Base-by-base conservation (phyloP, 345 rosid species). In the Gynandropsis gynandra region DNA sequence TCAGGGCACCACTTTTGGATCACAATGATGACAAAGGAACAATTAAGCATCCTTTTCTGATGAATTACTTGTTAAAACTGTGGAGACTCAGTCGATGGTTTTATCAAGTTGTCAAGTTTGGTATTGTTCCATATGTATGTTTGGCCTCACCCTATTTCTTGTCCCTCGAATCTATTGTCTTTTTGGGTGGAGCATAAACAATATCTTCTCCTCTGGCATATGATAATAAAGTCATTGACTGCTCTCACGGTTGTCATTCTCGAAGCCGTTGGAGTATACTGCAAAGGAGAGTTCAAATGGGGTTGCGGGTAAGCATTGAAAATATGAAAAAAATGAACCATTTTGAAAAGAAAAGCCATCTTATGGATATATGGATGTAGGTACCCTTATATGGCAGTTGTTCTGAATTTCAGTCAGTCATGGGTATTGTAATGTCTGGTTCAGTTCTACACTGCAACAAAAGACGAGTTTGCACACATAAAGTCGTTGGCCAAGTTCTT, bases 111-210 rank as follows among this genome's bases (percentile, higher is more conserved):
- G 77, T 88, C 67, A 93, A 93, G 80, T 70, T 88, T 52, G 99
- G 99, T 44, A 93, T 93, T 70, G 95, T 93, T 64, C 99, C 85
- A 81, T 93, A 93, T 68, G 99, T 88, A 85, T 58, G 99, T 83
- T 47, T 70, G 56, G 9, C 16, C 11, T 8, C 56, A 35, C 47
- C 49, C 56, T 64, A 40, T 34, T 53, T 46, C 20, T 37, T 16
- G 33, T 58, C 17, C 38, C 20, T 41, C 35, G 15, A 7, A 31
- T 40, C 1, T 47, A 14, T 47, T 47, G 7, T 47, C 24, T 59
- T 42, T 52, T 54, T 27, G 36, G 27, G 36, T 50, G 29, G 52
- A 64, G 43, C 29, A n/a, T 64, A 10, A 64, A 24, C 34, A 41
- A 21, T 42, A 52, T 47, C 52, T 39, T n/a, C 44, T 41, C 72